phyloP scores from a whole-genome alignment of 345 rosid species.

The Hypericum androsaemum region DNA sequence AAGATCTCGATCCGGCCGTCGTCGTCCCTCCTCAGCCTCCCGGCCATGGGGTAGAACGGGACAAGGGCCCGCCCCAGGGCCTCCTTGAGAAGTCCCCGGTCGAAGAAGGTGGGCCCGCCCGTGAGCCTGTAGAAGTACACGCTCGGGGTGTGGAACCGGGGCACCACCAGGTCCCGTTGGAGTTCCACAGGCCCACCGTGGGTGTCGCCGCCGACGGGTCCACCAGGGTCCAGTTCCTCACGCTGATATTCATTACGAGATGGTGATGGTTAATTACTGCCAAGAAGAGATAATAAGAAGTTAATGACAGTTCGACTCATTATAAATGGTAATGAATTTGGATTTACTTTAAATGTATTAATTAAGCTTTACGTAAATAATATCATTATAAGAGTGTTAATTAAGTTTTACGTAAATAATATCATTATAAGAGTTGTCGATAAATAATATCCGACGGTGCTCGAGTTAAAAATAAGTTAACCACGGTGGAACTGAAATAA shows the following conservation, averaged over 20 bases:
- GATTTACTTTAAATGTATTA: too few relatives aligned
- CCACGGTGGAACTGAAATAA: too few relatives aligned
- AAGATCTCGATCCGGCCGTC: constrained; percentile 93
- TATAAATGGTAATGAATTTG: too few relatives aligned
- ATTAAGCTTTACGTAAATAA: too few relatives aligned
- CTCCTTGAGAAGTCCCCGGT: constrained; percentile 44
- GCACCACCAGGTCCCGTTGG: constrained; percentile 81
- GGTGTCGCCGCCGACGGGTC: constrained; percentile 65
- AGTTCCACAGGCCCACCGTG: constrained; percentile 53
- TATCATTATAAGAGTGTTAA: too few relatives aligned
- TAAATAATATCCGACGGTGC: too few relatives aligned
- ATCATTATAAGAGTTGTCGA: too few relatives aligned
- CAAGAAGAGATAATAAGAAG: too few relatives aligned
- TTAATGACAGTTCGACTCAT: too few relatives aligned
- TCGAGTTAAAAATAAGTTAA: too few relatives aligned
- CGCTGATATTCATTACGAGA: constrained; percentile 66
- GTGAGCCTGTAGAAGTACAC: constrained; percentile 83
- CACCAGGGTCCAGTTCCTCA: constrained; percentile 65
- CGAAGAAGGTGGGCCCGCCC: constrained; percentile 53
- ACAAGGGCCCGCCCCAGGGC: constrained; percentile 69
- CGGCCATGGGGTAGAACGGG: constrained; percentile 95
- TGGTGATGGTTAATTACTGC: too few relatives aligned
- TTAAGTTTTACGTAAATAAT: too few relatives aligned
- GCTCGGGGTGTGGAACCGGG: constrained; percentile 17
- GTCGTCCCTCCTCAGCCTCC: constrained; percentile 59